Evolutionary conservation across 192 early-diverging fungal species (phyloP).

Genomic region (Lobosporangium transversale): DNA sequence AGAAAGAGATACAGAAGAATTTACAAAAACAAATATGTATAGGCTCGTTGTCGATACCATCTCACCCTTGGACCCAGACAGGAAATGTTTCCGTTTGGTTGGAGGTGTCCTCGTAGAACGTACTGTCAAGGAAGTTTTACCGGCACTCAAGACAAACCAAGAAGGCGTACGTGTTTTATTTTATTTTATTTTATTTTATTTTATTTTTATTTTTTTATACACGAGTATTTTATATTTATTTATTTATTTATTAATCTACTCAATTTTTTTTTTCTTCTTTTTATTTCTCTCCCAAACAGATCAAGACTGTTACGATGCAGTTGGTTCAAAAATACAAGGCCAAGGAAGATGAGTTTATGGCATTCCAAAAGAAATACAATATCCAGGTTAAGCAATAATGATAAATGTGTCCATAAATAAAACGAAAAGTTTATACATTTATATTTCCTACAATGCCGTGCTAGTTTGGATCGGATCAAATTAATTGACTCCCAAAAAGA

Average conservation of each 20-base stretch:
- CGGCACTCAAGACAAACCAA: slow-evolving; percentile 85
- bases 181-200: not conserved
- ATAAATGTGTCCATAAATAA: no score
- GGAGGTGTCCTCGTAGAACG: slow-evolving; percentile 95
- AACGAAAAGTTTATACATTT: no score
- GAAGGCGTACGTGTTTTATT: slow-evolving; percentile 70
- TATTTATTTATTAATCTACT: not conserved
- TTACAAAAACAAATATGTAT: not conserved
- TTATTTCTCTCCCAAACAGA: slow-evolving; percentile 60
- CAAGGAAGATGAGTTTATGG: slow-evolving; percentile 89
- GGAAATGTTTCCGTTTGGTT: slow-evolving; percentile 94
- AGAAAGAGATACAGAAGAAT: not conserved
- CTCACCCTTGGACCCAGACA: slow-evolving; percentile 75
- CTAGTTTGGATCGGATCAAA: not conserved
- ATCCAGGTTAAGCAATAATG: slow-evolving; percentile 70
- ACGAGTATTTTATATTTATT: not conserved
- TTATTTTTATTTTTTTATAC: not conserved
- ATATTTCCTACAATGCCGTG: not conserved
- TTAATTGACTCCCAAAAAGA: not conserved
- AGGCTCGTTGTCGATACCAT: slow-evolving; percentile 96
- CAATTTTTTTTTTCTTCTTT: not conserved
- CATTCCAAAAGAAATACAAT: slow-evolving; percentile 91
- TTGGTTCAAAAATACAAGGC: slow-evolving; percentile 83
- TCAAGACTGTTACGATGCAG: slow-evolving; percentile 79
- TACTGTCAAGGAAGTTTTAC: slow-evolving; percentile 91